These are phyloP conservation scores for Ceratocystis cubensis DNA, from an alignment of 2,329 filamentous ascomycete species.

Conservation along the genomic window DNA sequence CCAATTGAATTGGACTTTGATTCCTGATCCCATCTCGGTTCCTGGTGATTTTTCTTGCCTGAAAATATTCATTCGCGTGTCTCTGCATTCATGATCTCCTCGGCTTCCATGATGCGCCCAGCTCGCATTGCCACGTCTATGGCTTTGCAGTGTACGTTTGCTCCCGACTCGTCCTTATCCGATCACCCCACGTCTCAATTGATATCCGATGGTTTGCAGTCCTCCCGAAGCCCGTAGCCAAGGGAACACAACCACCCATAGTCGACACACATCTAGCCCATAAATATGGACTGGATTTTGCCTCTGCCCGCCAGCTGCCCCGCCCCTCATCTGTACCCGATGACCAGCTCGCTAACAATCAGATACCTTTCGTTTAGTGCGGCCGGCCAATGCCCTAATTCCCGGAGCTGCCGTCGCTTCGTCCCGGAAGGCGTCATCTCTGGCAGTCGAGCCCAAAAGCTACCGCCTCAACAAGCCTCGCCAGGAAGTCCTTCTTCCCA, in stretches of 20 bases:
- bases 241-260: neutral
- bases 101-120: slow-evolving; percentile 35
- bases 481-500: slow-evolving; percentile 61
- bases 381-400: slow-evolving; percentile 50
- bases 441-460: slow-evolving; percentile 42
- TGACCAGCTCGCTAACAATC: neutral
- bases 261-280: neutral
- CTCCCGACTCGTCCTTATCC: slow-evolving; percentile 13
- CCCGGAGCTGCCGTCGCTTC: slow-evolving; percentile 55
- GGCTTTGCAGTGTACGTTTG: slow-evolving; percentile 39
- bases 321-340: neutral
- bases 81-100: neutral
- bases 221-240: neutral
- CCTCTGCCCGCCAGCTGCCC: slow-evolving; percentile 8
- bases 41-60: slow-evolving; percentile 5
- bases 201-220: neutral
- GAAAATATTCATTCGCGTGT: neutral
- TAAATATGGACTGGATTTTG: neutral
- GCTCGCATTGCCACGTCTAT: slow-evolving; percentile 41
- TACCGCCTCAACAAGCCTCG: slow-evolving; percentile 31
- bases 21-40: neutral
- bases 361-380: slow-evolving; percentile 37
- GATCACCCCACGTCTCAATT: slow-evolving; percentile 9
- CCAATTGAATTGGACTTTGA: neutral
- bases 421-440: slow-evolving; percentile 48